phyloP scores from a whole-genome alignment of 2,329 filamentous ascomycete species.

The Berkeleyomyces basicola region DNA sequence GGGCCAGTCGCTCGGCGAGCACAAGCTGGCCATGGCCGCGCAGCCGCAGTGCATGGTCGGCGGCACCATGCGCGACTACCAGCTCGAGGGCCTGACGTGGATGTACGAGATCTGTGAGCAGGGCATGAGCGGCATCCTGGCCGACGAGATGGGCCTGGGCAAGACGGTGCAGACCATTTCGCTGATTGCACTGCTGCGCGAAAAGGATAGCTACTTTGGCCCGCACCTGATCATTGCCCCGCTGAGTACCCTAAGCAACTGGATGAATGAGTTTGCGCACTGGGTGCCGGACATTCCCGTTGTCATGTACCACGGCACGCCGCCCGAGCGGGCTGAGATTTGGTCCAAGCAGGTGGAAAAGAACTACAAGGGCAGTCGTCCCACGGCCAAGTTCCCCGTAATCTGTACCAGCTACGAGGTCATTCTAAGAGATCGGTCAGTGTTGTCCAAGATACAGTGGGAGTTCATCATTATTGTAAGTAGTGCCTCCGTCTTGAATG shows the following conservation, averaged over 20 bases:
- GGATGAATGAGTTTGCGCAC: slow-evolving; percentile 82
- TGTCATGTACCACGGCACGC: slow-evolving; percentile 76
- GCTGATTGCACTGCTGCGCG: slow-evolving; percentile 69
- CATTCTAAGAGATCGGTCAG: slow-evolving; percentile 74
- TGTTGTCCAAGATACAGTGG: slow-evolving; percentile 74
- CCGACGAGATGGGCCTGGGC: slow-evolving; percentile 84
- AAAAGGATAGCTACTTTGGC: slow-evolving; percentile 66
- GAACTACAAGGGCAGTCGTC: slow-evolving; percentile 40
- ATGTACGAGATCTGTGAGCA: slow-evolving; percentile 69
- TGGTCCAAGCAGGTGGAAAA: slow-evolving; percentile 54
- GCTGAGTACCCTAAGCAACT: slow-evolving; percentile 82
- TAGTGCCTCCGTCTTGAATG: slow-evolving; percentile 7
- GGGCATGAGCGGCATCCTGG: slow-evolving; percentile 77
- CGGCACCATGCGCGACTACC: slow-evolving; percentile 85
- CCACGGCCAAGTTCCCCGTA: slow-evolving; percentile 53
- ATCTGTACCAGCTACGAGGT: slow-evolving; percentile 95
- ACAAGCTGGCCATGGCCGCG: slow-evolving; percentile 60
- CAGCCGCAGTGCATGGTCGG: slow-evolving; percentile 76
- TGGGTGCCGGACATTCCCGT: slow-evolving; percentile 86
- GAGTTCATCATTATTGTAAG: slow-evolving; percentile 87
- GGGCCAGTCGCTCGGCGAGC: slow-evolving; percentile 42
- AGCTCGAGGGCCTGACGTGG: slow-evolving; percentile 89
- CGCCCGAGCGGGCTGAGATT: slow-evolving; percentile 60
- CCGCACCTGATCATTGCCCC: slow-evolving; percentile 86
- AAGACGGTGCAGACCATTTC: slow-evolving; percentile 89